Percentiles rank a stretch among this genome's conserved stretches.
These are phyloP conservation scores for Buxus sempervirens DNA, from an alignment of 164 flowering plant species.

Conservation along the genomic window DNA sequence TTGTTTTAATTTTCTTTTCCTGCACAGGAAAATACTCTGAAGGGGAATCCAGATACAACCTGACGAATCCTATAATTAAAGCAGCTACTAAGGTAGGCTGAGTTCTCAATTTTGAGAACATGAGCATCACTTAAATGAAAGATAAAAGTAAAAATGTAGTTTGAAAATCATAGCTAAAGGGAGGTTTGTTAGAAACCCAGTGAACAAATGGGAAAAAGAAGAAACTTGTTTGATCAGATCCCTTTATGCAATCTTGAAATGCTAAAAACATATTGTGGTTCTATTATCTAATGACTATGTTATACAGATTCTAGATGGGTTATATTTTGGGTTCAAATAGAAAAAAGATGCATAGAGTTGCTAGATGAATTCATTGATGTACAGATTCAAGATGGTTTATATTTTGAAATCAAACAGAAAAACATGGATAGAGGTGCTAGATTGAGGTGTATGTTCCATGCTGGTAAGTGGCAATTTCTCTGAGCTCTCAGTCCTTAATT, in stretches of 20 bases:
- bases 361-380: too few species aligned
- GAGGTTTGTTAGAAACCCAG: neutral
- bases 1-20: constrained; percentile 6
- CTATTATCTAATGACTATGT: neutral
- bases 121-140: neutral
- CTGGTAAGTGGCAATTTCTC: too few species aligned
- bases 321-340: too few species aligned
- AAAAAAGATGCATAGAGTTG: too few species aligned
- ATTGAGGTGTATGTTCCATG: too few species aligned
- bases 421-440: too few species aligned
- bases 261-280: neutral
- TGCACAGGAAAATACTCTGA: constrained; percentile 65
- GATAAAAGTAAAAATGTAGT: neutral
- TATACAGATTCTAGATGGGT: too few species aligned
- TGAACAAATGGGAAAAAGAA: neutral
- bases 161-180: too few species aligned
- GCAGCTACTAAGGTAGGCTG: constrained; percentile 48
- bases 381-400: too few species aligned
- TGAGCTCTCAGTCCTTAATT: too few species aligned
- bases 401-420: too few species aligned
- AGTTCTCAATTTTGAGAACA: neutral
- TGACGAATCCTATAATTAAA: constrained; percentile 36
- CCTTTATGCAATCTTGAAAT: neutral
- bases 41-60: constrained; percentile 80
- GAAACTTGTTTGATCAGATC: neutral